Evolutionary conservation across 495 filamentous ascomycete species (phyloP), one percentile per base, ranked within the genome.

Genomic region (Daldinia concentrica): DNA sequence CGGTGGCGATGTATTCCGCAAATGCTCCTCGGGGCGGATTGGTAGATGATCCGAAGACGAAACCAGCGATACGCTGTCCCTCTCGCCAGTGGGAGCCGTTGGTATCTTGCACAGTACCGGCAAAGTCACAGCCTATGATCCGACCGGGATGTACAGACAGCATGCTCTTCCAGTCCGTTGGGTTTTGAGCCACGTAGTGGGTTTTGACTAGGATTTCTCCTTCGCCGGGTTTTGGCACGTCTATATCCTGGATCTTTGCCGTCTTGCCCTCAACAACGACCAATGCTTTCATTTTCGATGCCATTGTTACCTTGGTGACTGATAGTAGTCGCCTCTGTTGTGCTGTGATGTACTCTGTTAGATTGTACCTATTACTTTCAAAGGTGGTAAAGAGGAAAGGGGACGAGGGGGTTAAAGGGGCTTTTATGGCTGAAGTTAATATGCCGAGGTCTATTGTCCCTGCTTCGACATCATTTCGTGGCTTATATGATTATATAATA

Each of bases 41-140:
- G 30, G 12, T 56, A n/a, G 60, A 65, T 8, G 55, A 32, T 15
- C 74, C 74, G 9, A 69, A 66, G 8, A 77, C 74, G 41, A 72
- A 77, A 24, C 74, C 74, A 3, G 74, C 68, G 29, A 77, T 63
- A 30, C 72, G 72, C 56, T 77, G 72, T 6, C 55, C 76, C 79
- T 82, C n/a, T 60, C 69, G 45, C 88, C 86, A 56, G 67, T 72
- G 62, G n/a, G 73, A 73, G 34, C 79, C 76, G 34, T 86, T 86
- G 30, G 86, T 76, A 26, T 83, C 79, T 55, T 84, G 83, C 39
- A 90, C 83, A 1, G 78, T 71, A 32, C 88, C 88, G 12, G 85
- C 74, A 58, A 83, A 89, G 79, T 90, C 87, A 69, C 85, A 87
- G 62, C 88, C 88, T 11, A 83, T 48, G 5, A 83, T 80, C 26